Percentiles rank a stretch among this genome's conserved stretches.
phyloP scores from a whole-genome alignment of 1,284 basidiomycete genomes.

The Malassezia nana region DNA sequence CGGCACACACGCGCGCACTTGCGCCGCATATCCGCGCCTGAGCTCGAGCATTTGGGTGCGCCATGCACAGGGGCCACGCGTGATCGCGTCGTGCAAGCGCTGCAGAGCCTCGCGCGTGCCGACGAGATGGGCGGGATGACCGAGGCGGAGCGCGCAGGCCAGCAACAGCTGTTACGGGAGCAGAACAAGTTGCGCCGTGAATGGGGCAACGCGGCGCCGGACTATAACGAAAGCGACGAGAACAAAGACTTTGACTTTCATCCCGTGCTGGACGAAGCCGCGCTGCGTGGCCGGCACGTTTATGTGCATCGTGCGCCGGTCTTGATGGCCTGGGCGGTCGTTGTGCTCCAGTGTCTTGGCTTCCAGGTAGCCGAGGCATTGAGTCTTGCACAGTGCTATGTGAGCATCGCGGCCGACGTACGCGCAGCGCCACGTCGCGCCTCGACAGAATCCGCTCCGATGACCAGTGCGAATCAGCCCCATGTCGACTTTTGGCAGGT shows the following conservation, averaged over 20 bases:
- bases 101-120: constrained; percentile 1
- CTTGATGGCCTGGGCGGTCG: constrained; percentile 82
- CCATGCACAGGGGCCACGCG: constrained; percentile 3
- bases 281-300: constrained; percentile 52
- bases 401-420: constrained; percentile 74
- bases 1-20: constrained; percentile 6
- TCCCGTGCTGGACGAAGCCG: constrained; percentile 23
- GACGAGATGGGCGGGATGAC: constrained; percentile 7
- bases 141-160: constrained; percentile 1
- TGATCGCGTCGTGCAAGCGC: constrained; percentile 12
- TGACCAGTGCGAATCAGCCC: constrained; percentile 66
- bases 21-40: constrained; percentile 14
- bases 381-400: constrained; percentile 81
- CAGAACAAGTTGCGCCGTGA: constrained; percentile 7
- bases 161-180: constrained; percentile 4
- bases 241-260: constrained; percentile 24
- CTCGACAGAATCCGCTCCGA: constrained; percentile 10
- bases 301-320: constrained; percentile 83
- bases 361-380: constrained; percentile 79
- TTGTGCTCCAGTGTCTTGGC: constrained; percentile 72
- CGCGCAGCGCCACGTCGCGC: constrained; percentile 57
- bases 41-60: constrained; percentile 12
- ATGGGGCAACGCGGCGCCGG: constrained; percentile 5
- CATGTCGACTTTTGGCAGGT: constrained; percentile 82
- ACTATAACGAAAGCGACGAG: neutral